phyloP scores from a whole-genome alignment of 768 basidiomycete genomes.

The Calocera cornea region DNA sequence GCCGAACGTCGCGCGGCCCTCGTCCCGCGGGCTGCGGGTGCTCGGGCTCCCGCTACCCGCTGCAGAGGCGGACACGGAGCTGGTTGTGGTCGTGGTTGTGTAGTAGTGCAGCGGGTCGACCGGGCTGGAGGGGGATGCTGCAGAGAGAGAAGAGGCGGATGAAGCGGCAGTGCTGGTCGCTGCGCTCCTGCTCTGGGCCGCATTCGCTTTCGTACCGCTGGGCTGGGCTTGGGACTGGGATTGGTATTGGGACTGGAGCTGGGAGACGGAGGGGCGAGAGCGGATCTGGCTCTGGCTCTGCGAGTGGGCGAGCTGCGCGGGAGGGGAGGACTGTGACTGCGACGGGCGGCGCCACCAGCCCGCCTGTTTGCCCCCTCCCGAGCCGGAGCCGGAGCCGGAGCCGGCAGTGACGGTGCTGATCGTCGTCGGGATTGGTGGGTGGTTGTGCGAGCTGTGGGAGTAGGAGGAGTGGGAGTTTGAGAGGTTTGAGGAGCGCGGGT shows the following conservation, averaged over 20 bases:
- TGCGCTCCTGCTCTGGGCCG: too few relatives aligned
- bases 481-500: not conserved
- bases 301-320: slow-evolving; percentile 3
- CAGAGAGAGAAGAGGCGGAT: too few relatives aligned
- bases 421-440: too few relatives aligned
- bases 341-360: slow-evolving; percentile 7
- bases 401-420: too few relatives aligned
- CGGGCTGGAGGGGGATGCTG: not conserved
- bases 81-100: slow-evolving; percentile 82
- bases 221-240: too few relatives aligned
- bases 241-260: slow-evolving; percentile 17
- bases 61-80: slow-evolving; percentile 27
- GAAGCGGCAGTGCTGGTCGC: too few relatives aligned
- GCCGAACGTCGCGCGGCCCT: not conserved
- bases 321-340: slow-evolving; percentile 21
- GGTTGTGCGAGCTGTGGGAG: too few relatives aligned
- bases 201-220: too few relatives aligned
- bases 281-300: slow-evolving; percentile 6
- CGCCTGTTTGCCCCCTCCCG: slow-evolving; percentile 34
- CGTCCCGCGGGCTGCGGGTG: too few relatives aligned
- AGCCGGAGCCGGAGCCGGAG: not conserved
- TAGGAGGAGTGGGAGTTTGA: not conserved
- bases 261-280: slow-evolving; percentile 16
- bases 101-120: slow-evolving; percentile 47
- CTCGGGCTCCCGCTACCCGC: not conserved